These are phyloP conservation scores for Telfairia occidentalis DNA, from an alignment of 331 rosid genomes.

Conservation along the genomic window DNA sequence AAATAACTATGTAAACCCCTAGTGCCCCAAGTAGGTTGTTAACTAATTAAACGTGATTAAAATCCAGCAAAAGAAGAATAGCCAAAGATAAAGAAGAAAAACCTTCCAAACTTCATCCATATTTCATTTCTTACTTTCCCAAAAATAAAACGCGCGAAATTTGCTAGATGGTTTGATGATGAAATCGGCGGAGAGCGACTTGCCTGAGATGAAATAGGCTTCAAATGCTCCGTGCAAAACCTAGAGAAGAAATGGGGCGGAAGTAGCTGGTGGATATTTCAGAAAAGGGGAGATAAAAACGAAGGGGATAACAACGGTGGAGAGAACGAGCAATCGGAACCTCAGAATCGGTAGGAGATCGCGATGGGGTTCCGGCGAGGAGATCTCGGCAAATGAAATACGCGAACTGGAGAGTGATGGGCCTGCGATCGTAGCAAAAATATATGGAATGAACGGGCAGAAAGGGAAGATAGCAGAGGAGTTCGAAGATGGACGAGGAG, in stretches of 20 bases:
- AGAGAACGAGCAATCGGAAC: constrained; percentile 1
- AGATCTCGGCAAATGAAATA: constrained; percentile 2
- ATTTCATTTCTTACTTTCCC: neutral
- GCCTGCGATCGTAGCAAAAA: constrained; percentile 9
- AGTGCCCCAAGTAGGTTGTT: neutral
- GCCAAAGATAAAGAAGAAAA: neutral
- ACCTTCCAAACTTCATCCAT: neutral
- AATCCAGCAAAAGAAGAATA: neutral
- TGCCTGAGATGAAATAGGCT: constrained; percentile 5
- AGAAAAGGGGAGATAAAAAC: neutral
- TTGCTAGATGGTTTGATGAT: neutral
- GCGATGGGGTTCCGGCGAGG: constrained; percentile 7
- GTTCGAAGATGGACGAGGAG: constrained; percentile 2
- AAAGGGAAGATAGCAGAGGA: constrained; percentile 7
- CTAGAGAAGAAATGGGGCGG: neutral
- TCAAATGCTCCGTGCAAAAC: constrained; percentile 6
- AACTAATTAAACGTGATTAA: neutral
- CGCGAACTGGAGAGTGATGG: neutral
- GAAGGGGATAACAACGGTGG: neutral
- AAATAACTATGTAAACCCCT: constrained; percentile 1
- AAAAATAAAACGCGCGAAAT: neutral
- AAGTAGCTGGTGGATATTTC: neutral
- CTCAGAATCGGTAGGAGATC: constrained; percentile 6
- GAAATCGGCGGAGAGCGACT: neutral
- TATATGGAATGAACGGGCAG: neutral